phyloP scores from a whole-genome alignment of 2,329 filamentous ascomycete genomes.

The Ophiostoma himal-ulmi region DNA sequence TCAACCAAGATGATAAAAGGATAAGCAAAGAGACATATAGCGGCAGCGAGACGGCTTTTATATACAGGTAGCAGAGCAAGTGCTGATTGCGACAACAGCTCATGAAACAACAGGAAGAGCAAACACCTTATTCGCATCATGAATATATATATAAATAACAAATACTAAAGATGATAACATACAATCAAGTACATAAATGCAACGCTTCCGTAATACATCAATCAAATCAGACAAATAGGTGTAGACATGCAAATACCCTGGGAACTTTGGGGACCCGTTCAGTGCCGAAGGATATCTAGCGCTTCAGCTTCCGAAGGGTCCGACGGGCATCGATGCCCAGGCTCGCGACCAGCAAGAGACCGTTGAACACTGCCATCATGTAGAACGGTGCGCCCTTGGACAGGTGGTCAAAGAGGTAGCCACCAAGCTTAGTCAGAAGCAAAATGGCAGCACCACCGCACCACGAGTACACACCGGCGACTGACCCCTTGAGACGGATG shows the following conservation, averaged over 20 bases:
- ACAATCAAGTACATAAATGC: not conserved
- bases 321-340: constrained; percentile 46
- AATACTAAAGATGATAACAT: not conserved
- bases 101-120: not conserved
- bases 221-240: not conserved
- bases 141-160: not conserved
- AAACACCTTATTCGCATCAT: too few relatives aligned
- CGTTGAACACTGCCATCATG: constrained; percentile 89
- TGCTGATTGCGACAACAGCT: not conserved
- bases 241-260: not conserved
- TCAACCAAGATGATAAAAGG: not conserved
- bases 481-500: constrained; percentile 75
- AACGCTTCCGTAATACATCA: not conserved
- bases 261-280: not conserved
- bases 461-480: constrained; percentile 89
- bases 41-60: not conserved
- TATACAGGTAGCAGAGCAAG: not conserved
- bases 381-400: constrained; percentile 80
- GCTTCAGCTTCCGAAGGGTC: constrained; percentile 27
- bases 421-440: constrained; percentile 84
- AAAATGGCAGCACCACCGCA: constrained; percentile 87
- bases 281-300: not conserved
- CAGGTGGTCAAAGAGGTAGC: constrained; percentile 72
- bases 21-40: not conserved
- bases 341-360: constrained; percentile 55